Evolutionary conservation across 2,329 filamentous ascomycete species (phyloP), one percentile per base, ranked within the genome.

Genomic region (Alternaria sp.): DNA sequence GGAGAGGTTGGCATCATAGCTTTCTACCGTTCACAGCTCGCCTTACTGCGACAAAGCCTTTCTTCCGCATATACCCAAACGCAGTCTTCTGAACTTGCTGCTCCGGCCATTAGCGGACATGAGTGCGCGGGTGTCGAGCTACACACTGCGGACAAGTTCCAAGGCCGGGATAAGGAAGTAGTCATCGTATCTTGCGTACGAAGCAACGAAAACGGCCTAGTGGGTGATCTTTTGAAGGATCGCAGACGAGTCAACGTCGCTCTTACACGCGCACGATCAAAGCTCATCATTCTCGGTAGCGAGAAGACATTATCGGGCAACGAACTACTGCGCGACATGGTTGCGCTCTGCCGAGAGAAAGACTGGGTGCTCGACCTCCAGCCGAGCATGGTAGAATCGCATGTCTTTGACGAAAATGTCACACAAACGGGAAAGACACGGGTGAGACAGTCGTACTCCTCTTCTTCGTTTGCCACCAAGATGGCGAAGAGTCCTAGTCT

Each of bases 111-210:
- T 11, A 61, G 48, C 14, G 56, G 63, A n/a, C 56, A 65, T 17
- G 60, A 58, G 2, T 58, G 59, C 9, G 61, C 70, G 6, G 69
- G 61, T n/a, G 88, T 99, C 1, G 95, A 99, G 78, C 93, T 98
- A 85, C 93, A 99, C 78, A 98, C 95, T 0, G 93, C 95, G 3
- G 95, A 99, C 78, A 92, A 94, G 42, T 99, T 97, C 77, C 95
- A 99, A 76, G 95, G 95, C 6, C 87, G 95, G 9, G 95, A 99
- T 79, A 99, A 99, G 75, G 93, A 97, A 72, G 89, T 96, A 3
- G 86, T 98, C 0, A 86, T 99, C 13, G 84, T 99, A 8, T 92
- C 88, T 54, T 88, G 96, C 29, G 95, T 98, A 13, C 86, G 95
- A 29, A 94, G 88, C 74, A 99, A 99, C 70, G 88, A 93, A 23